These are phyloP conservation scores for Isoetes taiwanensis DNA, from an alignment of 75 land plant species.

Conservation along the genomic window DNA sequence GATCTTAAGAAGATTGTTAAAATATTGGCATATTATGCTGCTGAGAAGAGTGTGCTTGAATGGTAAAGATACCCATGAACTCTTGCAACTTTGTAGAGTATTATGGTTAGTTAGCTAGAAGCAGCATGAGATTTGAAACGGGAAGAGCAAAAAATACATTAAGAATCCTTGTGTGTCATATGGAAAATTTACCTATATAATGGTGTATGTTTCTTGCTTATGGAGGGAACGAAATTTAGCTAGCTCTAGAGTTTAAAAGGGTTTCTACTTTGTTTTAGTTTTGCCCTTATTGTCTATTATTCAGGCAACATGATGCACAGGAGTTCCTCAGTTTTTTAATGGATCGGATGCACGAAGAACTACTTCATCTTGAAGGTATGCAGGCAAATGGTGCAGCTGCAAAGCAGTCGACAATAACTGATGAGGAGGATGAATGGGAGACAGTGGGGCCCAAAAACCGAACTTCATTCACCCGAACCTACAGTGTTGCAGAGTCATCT, in stretches of 20 bases:
- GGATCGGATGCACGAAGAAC: constrained; percentile 89
- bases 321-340: constrained; percentile 80
- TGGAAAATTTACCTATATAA: neutral
- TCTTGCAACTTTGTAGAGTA: too few species aligned
- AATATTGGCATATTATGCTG: too few species aligned
- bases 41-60: too few species aligned
- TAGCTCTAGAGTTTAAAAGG: too few species aligned
- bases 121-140: neutral
- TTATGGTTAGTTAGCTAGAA: too few species aligned
- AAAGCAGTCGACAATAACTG: constrained; percentile 12
- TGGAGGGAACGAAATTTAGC: too few species aligned
- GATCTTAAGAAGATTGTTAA: too few species aligned
- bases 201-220: too few species aligned
- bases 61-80: too few species aligned
- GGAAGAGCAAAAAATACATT: neutral
- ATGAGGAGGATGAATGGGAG: constrained; percentile 91
- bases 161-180: neutral
- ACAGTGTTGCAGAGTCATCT: constrained; percentile 53
- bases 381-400: constrained; percentile 14
- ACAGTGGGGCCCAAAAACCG: constrained; percentile 93
- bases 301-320: constrained; percentile 98
- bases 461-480: constrained; percentile 77
- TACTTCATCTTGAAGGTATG: constrained; percentile 53
- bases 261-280: too few species aligned
- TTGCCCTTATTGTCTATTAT: neutral